These are phyloP conservation scores for Tolypocladium album DNA, from an alignment of 2,329 filamentous ascomycete genomes.

Conservation along the genomic window DNA sequence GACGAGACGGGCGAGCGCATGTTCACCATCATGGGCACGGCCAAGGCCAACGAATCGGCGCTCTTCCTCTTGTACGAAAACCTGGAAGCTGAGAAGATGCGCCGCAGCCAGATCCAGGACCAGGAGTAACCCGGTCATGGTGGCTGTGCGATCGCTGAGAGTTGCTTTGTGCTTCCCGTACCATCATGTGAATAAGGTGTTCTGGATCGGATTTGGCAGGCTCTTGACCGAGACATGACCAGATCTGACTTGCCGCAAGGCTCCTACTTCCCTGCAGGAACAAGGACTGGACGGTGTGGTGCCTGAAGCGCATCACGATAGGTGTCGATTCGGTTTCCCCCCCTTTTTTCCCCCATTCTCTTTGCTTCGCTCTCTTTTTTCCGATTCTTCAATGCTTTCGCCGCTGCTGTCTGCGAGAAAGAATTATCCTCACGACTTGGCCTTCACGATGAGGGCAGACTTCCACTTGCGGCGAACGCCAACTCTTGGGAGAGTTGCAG, in stretches of 20 bases:
- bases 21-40: conserved; percentile 98
- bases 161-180: conserved; percentile 17
- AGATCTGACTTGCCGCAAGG: conserved; percentile 56
- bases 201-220: conserved; percentile 40
- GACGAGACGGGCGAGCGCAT: conserved; percentile 97
- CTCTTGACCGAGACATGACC: conserved; percentile 33
- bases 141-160: conserved; percentile 8
- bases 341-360: conserved; percentile 4
- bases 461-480: neutral
- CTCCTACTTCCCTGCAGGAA: conserved; percentile 37
- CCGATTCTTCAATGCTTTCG: conserved; percentile 5
- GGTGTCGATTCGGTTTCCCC: conserved; percentile 11
- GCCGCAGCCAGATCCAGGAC: conserved; percentile 68
- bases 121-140: conserved; percentile 31
- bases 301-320: conserved; percentile 20
- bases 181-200: conserved; percentile 16
- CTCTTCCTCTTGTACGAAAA: conserved; percentile 97
- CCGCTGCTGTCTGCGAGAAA: neutral
- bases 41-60: conserved; percentile 88
- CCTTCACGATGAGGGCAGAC: neutral
- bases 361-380: conserved; percentile 14
- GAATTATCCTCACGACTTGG: neutral
- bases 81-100: conserved; percentile 97
- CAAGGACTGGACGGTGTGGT: conserved; percentile 33
- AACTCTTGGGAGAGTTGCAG: neutral